Evolutionary conservation across 2,329 filamentous ascomycete species (phyloP), one percentile per base, ranked within the genome.

Genomic region (Fusarium compactum): DNA sequence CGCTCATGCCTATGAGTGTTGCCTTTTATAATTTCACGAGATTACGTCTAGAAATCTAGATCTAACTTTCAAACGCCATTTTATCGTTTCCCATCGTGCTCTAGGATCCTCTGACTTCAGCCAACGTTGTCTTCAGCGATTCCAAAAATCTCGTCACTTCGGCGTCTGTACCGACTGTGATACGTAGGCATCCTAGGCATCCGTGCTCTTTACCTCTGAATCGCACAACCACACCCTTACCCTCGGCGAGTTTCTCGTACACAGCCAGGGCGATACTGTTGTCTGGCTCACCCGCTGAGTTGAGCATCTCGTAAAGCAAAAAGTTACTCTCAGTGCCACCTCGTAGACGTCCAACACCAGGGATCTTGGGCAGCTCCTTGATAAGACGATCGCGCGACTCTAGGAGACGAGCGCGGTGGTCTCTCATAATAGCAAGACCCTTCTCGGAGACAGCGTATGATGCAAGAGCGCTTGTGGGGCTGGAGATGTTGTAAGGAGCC

Each of bases 401-500:
- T 9, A 96, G 78, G 65, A 98, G 91, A 74, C 87, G 86, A n/a
- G 85, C 85, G 44, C 87, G 86, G 80, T 97, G 92, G 30, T 74
- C 80, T 41, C 84, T 84, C 95, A 98, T 97, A 16, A 91, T 85
- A 1, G 85, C 82, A 46, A 98, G 80, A 29, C 95, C 95, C 20
- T 85, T 80, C 0, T 85, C 82, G 2, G 87, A 85, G 41, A 98
- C 83, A 6, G 93, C 95, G 24, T 91, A 88, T 40, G 85, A 87
- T 2, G 95, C 96, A 20, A 99, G 85, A 38, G 91, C 90, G 74
- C 91, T 94, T 2, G 95, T 98, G 1, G 94, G 94, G 74, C 91
- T 95, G 6, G 94, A 92, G 75, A 99, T 91, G 81, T 98, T 98
- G 84, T 99, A 99, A 1, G 96, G 96, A 0, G 96, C 95, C 82